Conservation (phyloP, 1,284 basidiomycete genomes). For the Tetrapyrgos nigripes region DNA sequence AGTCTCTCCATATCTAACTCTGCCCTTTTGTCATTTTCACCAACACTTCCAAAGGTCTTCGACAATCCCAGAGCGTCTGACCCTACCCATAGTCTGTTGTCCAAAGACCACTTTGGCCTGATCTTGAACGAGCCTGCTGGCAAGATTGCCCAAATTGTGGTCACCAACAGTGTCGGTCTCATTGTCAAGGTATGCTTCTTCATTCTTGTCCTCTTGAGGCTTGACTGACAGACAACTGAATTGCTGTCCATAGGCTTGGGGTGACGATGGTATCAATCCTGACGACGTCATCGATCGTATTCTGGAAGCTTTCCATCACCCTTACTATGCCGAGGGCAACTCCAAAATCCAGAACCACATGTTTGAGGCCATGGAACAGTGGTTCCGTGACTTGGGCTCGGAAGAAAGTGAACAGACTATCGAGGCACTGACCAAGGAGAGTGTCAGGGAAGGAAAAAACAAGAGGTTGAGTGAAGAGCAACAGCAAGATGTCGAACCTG, state of each 20-base stretch:
- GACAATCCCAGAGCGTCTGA: conserved; percentile 74
- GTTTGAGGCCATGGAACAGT: conserved; percentile 63
- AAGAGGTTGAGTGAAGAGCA: conserved; percentile 43
- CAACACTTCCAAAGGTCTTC: conserved; percentile 56
- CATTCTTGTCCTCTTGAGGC: conserved; percentile 5
- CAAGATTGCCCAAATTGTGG: conserved; percentile 73
- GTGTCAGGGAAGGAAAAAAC: conserved; percentile 45
- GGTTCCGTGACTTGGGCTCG: conserved; percentile 59
- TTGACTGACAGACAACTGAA: neutral
- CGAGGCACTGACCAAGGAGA: conserved; percentile 56
- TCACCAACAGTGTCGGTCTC: conserved; percentile 63
- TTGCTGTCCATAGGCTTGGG: conserved; percentile 53
- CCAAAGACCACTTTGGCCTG: conserved; percentile 72
- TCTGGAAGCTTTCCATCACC: conserved; percentile 74
- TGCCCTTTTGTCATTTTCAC: conserved; percentile 18
- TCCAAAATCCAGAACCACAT: conserved; percentile 71
- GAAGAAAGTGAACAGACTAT: conserved; percentile 50
- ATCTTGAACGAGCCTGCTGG: conserved; percentile 78
- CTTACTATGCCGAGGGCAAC: conserved; percentile 62
- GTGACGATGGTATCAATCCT: conserved; percentile 50
- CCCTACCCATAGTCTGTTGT: conserved; percentile 74
- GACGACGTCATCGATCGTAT: conserved; percentile 58
- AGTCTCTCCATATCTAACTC: conserved; percentile 7
- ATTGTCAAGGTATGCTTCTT: conserved; percentile 61
- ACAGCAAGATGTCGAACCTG: conserved; percentile 39